Evolutionary conservation across 1,284 basidiomycete species (phyloP).

Genomic region (Heterobasidion occidentale): DNA sequence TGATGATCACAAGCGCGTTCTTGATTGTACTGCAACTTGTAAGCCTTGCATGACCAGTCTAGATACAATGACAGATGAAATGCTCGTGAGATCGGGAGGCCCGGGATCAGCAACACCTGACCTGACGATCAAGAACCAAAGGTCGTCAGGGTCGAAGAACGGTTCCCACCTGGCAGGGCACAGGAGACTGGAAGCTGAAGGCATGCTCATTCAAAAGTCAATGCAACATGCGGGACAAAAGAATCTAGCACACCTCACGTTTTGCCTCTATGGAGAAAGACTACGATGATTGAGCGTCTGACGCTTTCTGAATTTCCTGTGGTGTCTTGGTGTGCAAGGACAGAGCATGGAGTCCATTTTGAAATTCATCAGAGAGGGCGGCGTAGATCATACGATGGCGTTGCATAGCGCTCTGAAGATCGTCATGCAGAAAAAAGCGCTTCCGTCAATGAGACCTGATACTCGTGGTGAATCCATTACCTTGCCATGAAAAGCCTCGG

Average conservation of each 20-base stretch:
- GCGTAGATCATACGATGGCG: conserved; percentile 72
- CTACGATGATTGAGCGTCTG: background rate
- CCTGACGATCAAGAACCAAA: background rate
- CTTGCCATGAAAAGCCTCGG: conserved; percentile 65
- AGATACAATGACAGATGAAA: background rate
- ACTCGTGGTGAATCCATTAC: conserved; percentile 29
- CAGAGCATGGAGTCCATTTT: conserved; percentile 64
- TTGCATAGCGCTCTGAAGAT: conserved; percentile 57
- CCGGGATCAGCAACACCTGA: background rate
- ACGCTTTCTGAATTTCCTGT: conserved; percentile 29
- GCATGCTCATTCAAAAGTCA: background rate
- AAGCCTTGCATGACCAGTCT: background rate
- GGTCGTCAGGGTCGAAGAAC: background rate
- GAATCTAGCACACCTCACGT: background rate
- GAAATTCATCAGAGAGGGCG: conserved; percentile 59
- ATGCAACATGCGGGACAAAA: background rate
- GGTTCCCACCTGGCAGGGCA: background rate
- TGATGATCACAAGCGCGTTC: too few relatives aligned
- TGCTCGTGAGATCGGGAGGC: too few relatives aligned
- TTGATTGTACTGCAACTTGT: too few relatives aligned
- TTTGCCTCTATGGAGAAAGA: background rate
- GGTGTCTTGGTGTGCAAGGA: conserved; percentile 69
- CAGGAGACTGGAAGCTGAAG: too few relatives aligned
- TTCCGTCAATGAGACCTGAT: background rate
- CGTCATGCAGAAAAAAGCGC: background rate